These are phyloP conservation scores for Theileria annulata DNA, from an alignment of 169 alveolate species.

Conservation along the genomic window DNA sequence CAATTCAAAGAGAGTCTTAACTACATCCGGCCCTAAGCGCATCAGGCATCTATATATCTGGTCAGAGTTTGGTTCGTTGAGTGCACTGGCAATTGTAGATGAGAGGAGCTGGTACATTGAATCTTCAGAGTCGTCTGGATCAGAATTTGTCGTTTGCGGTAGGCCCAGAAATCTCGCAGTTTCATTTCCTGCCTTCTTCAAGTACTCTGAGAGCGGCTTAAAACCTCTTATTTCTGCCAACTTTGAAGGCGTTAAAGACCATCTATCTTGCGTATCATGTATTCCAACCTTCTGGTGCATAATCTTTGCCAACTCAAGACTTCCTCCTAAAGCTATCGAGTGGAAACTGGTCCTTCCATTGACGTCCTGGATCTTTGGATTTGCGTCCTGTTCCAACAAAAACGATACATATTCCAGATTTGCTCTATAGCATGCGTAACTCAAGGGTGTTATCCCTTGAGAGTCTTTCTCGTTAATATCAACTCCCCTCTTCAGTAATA, in stretches of 20 bases:
- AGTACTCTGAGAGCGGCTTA: conserved; percentile 52
- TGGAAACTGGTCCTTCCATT: conserved; percentile 87
- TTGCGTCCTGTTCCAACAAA: conserved; percentile 77
- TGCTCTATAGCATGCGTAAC: conserved; percentile 78
- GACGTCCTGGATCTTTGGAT: conserved; percentile 77
- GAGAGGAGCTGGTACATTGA: conserved; percentile 74
- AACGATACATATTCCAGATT: conserved; percentile 75
- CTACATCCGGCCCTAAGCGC: conserved; percentile 78
- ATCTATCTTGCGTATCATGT: conserved; percentile 71
- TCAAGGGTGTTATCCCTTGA: conserved; percentile 81
- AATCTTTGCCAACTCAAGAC: conserved; percentile 75
- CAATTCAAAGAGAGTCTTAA: conserved; percentile 74
- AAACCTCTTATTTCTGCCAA: conserved; percentile 73
- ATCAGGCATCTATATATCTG: conserved; percentile 77
- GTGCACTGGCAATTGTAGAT: conserved; percentile 79
- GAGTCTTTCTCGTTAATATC: conserved; percentile 77
- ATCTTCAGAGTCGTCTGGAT: conserved; percentile 17
- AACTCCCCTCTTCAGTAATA: conserved; percentile 74
- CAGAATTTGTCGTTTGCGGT: neutral
- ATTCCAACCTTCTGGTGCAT: conserved; percentile 75
- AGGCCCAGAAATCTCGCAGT: conserved; percentile 2
- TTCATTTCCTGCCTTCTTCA: conserved; percentile 30
- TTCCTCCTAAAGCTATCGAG: conserved; percentile 85
- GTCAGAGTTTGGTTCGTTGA: conserved; percentile 80
- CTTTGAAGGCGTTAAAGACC: conserved; percentile 80